These are phyloP conservation scores for Kwoniella sp. DNA, from an alignment of 768 basidiomycete species.

Conservation along the genomic window DNA sequence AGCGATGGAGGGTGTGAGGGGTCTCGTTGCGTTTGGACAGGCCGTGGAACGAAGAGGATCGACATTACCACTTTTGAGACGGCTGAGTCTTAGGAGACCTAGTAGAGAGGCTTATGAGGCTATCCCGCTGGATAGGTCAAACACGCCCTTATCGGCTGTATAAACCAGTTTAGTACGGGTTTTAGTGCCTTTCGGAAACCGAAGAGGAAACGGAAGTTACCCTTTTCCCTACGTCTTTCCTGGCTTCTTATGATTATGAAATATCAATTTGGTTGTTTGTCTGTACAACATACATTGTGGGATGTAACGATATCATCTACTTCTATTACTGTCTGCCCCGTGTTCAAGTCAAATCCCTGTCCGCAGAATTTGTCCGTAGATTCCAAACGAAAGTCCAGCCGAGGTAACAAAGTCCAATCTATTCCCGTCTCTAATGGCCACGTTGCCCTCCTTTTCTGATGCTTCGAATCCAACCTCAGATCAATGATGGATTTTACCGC, in stretches of 20 bases:
- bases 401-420: too few species aligned
- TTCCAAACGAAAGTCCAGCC: too few species aligned
- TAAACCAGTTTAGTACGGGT: neutral
- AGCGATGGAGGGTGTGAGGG: constrained; percentile 51
- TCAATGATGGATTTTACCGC: constrained; percentile 37
- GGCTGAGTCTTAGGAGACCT: constrained; percentile 31
- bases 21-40: constrained; percentile 56
- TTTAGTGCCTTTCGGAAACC: too few species aligned
- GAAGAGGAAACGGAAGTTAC: too few species aligned
- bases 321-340: neutral
- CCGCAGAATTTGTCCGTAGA: too few species aligned
- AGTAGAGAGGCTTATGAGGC: constrained; percentile 39
- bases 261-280: neutral
- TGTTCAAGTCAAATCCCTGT: too few species aligned
- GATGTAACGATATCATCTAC: neutral
- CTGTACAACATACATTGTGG: constrained; percentile 14
- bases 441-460: too few species aligned
- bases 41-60: constrained; percentile 57
- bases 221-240: too few species aligned
- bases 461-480: too few species aligned
- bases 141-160: constrained; percentile 13
- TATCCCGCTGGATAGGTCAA: constrained; percentile 34
- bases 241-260: too few species aligned
- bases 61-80: constrained; percentile 37
- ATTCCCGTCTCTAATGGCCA: too few species aligned